phyloP scores from a whole-genome alignment of 768 basidiomycete genomes.

The Amanita polypyramis region DNA sequence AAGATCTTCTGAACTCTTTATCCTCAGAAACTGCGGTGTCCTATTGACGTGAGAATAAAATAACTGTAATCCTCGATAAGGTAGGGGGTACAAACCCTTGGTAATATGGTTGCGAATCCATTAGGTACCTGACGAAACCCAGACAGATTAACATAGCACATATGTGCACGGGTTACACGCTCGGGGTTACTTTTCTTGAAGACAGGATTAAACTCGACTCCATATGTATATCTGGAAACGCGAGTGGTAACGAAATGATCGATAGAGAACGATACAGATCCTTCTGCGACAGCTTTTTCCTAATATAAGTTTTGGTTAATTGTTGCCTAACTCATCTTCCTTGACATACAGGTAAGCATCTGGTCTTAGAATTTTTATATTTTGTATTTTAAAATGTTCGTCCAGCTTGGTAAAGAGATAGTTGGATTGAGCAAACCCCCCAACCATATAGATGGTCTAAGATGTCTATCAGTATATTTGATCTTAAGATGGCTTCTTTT shows the following conservation, averaged over 20 bases:
- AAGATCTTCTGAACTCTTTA: constrained; percentile 13
- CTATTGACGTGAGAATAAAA: constrained; percentile 7
- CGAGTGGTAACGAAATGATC: constrained; percentile 13
- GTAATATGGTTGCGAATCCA: constrained; percentile 9
- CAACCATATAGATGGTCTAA: constrained; percentile 36
- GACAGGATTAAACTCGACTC: constrained; percentile 4
- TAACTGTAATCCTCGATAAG: background rate
- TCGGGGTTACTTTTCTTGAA: constrained; percentile 7
- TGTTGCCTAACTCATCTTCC: background rate
- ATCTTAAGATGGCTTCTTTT: background rate
- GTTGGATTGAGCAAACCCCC: constrained; percentile 41
- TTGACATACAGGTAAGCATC: constrained; percentile 34
- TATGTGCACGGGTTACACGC: constrained; percentile 4
- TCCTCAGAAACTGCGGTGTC: constrained; percentile 15
- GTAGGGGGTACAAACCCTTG: background rate
- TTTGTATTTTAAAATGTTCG: constrained; percentile 20
- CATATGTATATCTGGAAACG: constrained; percentile 12
- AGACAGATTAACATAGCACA: background rate
- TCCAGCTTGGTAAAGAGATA: constrained; percentile 35
- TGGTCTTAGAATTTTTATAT: constrained; percentile 29
- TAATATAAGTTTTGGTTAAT: background rate
- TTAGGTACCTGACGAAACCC: constrained; percentile 7
- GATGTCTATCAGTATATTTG: background rate
- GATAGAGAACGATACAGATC: constrained; percentile 15
- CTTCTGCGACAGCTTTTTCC: constrained; percentile 19